Evolutionary conservation across 73 alveolate species (phyloP).

Genomic region (Paramecium sexaurelia): DNA sequence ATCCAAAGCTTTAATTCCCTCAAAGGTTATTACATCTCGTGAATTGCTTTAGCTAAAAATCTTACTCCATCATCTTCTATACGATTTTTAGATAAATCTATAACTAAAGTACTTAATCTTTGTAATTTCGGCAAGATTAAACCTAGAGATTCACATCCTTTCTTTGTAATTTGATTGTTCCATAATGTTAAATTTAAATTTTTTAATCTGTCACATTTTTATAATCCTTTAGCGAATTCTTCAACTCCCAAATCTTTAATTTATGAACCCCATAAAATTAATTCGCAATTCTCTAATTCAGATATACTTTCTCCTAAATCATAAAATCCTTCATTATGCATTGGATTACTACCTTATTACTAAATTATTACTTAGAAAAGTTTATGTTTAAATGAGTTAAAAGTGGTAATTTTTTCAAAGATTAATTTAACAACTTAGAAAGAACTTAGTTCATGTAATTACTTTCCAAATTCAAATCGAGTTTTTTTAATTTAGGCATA

Average conservation of each 20-base stretch:
- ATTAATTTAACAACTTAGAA: background rate
- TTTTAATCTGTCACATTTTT: background rate
- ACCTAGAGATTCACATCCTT: slow-evolving; percentile 30
- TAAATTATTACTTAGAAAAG: background rate
- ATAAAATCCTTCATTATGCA: slow-evolving; percentile 24
- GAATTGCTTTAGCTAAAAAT: background rate
- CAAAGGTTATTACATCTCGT: background rate
- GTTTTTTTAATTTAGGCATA: slow-evolving; percentile 7
- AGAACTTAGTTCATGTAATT: slow-evolving; percentile 33
- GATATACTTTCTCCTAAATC: slow-evolving; percentile 23
- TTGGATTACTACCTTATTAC: background rate
- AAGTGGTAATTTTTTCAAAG: background rate
- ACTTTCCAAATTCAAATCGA: slow-evolving; percentile 8
- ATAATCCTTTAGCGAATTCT: slow-evolving; percentile 20
- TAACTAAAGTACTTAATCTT: background rate
- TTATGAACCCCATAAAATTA: background rate
- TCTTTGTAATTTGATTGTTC: slow-evolving; percentile 16
- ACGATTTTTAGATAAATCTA: slow-evolving; percentile 25
- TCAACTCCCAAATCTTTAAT: slow-evolving; percentile 41
- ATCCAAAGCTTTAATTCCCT: background rate
- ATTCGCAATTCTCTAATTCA: background rate
- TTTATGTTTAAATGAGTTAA: background rate
- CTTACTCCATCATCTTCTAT: slow-evolving; percentile 44
- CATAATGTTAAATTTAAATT: background rate
- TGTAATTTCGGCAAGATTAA: background rate